phyloP scores from a whole-genome alignment of 1,284 basidiomycete genomes.

The Cryptococcus sp. region DNA sequence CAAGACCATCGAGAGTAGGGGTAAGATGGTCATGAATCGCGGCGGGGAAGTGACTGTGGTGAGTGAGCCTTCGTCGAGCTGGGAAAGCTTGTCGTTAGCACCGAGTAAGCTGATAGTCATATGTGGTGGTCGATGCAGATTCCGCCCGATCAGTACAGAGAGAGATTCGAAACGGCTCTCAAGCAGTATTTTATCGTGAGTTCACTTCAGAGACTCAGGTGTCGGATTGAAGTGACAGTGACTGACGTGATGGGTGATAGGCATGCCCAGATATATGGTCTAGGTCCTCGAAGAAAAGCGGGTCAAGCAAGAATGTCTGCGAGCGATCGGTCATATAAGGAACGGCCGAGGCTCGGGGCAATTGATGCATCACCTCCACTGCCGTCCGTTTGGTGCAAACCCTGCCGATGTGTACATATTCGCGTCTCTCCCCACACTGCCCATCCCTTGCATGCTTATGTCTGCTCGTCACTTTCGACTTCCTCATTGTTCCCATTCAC shows the following conservation, averaged over 20 bases:
- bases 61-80: conserved; percentile 7
- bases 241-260: too few species aligned
- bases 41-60: conserved; percentile 45
- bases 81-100: neutral
- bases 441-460: too few species aligned
- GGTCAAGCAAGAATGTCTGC: neutral
- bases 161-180: conserved; percentile 39
- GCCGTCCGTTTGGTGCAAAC: too few species aligned
- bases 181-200: conserved; percentile 39
- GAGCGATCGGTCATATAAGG: too few species aligned
- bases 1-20: conserved; percentile 41
- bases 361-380: too few species aligned
- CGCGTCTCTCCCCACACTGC: too few species aligned
- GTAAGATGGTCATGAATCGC: conserved; percentile 37
- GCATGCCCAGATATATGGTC: conserved; percentile 33
- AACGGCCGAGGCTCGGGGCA: too few species aligned
- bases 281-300: conserved; percentile 10
- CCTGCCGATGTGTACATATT: too few species aligned
- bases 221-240: too few species aligned
- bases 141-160: conserved; percentile 42
- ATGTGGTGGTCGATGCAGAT: conserved; percentile 23
- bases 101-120: neutral
- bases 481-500: too few species aligned
- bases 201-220: neutral
- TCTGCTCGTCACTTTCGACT: too few species aligned